Evolutionary conservation across 257 asterid species (phyloP).

Genomic region (Plectranthus barbatus): DNA sequence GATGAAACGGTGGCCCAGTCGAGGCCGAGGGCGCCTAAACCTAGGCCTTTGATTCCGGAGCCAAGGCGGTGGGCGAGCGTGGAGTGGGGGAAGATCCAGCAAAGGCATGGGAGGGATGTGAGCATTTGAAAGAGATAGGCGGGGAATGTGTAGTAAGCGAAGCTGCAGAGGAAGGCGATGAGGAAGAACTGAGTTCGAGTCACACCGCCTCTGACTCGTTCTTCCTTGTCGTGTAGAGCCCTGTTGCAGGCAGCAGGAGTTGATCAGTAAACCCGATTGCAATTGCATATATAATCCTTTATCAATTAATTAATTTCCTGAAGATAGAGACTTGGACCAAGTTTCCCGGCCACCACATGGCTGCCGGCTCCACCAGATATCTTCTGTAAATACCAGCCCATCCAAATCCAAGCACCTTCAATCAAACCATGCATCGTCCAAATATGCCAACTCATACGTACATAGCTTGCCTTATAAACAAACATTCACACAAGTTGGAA

Average conservation of each 20-base stretch:
- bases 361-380: conserved; percentile 89
- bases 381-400: conserved; percentile 93
- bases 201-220: conserved; percentile 53
- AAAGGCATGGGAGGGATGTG: conserved; percentile 82
- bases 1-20: conserved; percentile 84
- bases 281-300: no score
- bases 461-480: no score
- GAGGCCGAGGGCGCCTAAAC: conserved; percentile 68
- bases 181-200: conserved; percentile 74
- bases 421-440: no score
- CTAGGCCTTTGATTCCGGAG: conserved; percentile 76
- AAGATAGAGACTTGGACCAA: conserved; percentile 88
- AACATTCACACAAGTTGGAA: no score
- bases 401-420: conserved; percentile 95
- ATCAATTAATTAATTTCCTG: no score
- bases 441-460: no score
- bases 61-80: conserved; percentile 78
- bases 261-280: no score
- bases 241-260: no score
- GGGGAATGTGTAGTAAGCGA: conserved; percentile 78
- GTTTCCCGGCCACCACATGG: conserved; percentile 98
- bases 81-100: conserved; percentile 71
- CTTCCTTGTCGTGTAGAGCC: conserved; percentile 87
- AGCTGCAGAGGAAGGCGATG: conserved; percentile 75
- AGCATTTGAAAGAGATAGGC: conserved; percentile 77